Conservation (phyloP, 106 monocot genomes). For the Vanilla planifolia region DNA sequence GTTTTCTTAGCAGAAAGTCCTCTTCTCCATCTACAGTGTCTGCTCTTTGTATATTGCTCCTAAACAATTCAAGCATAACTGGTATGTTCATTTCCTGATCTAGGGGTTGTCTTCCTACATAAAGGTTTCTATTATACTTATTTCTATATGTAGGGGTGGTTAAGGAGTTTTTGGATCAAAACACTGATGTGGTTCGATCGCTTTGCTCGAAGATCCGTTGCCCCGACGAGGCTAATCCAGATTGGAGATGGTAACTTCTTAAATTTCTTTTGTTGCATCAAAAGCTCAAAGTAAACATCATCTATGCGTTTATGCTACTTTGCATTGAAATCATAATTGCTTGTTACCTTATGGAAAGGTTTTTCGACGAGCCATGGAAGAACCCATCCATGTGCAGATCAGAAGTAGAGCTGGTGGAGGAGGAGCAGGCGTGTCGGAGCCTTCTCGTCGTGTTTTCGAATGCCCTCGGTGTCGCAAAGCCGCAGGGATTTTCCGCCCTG, state of each 20-base stretch:
- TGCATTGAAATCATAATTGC: background rate
- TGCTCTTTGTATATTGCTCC: slow-evolving; percentile 4
- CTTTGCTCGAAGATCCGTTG: slow-evolving; percentile 10
- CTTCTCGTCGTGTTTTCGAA: background rate
- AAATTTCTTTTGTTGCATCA: background rate
- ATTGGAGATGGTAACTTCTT: slow-evolving; percentile 9
- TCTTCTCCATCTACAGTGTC: background rate
- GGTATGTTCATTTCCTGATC: too few relatives aligned
- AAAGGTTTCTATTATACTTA: too few relatives aligned
- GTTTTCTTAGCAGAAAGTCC: slow-evolving; percentile 1
- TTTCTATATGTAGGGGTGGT: slow-evolving; percentile 7
- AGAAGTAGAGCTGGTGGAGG: slow-evolving; percentile 4
- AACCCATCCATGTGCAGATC: background rate
- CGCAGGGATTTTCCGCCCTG: background rate
- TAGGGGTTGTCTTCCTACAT: too few relatives aligned
- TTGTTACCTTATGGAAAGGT: background rate
- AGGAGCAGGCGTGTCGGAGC: slow-evolving; percentile 5
- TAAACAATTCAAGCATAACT: background rate
- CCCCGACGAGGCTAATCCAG: background rate
- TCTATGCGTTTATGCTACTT: background rate
- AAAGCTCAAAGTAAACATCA: background rate
- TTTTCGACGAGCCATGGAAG: slow-evolving; percentile 4
- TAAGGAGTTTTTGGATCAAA: slow-evolving; percentile 6
- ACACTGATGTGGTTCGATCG: background rate
- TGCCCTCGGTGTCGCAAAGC: background rate